phyloP scores from a whole-genome alignment of 495 filamentous ascomycete genomes.

The Barbatosphaeria neglecta region DNA sequence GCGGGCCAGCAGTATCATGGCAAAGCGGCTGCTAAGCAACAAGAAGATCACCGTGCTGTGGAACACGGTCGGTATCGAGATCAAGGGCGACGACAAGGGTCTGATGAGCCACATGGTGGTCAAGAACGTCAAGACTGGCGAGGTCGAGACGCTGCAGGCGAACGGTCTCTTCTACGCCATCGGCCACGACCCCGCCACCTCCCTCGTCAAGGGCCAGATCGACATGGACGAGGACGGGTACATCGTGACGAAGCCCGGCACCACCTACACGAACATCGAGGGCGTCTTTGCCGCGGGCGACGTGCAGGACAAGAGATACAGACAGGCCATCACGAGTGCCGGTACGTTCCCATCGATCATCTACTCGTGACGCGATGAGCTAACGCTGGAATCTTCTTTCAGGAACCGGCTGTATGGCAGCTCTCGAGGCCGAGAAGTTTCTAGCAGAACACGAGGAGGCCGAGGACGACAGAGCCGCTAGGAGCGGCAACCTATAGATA shows the following conservation, averaged over 20 bases:
- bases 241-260: slow-evolving; percentile 78
- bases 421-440: slow-evolving; percentile 88
- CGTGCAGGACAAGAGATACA: slow-evolving; percentile 96
- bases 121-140: slow-evolving; percentile 65
- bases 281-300: slow-evolving; percentile 96
- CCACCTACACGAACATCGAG: slow-evolving; percentile 74
- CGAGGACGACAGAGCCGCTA: slow-evolving; percentile 16
- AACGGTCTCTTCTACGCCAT: slow-evolving; percentile 97
- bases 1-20: slow-evolving; percentile 84
- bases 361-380: slow-evolving; percentile 1
- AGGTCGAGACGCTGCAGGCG: slow-evolving; percentile 69
- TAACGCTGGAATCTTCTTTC: slow-evolving; percentile 20
- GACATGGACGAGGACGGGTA: slow-evolving; percentile 79
- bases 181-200: slow-evolving; percentile 89
- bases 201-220: slow-evolving; percentile 75
- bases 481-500: slow-evolving; percentile 19
- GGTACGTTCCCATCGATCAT: slow-evolving; percentile 44
- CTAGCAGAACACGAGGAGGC: slow-evolving; percentile 61
- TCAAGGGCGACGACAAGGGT: slow-evolving; percentile 72
- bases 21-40: slow-evolving; percentile 65
- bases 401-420: slow-evolving; percentile 92
- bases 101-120: slow-evolving; percentile 77
- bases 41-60: slow-evolving; percentile 83
- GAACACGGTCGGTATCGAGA: slow-evolving; percentile 69
- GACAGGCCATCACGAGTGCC: slow-evolving; percentile 95